Conservation (phyloP, 495 filamentous ascomycete species). For the Aspergillus heteromorphus region DNA sequence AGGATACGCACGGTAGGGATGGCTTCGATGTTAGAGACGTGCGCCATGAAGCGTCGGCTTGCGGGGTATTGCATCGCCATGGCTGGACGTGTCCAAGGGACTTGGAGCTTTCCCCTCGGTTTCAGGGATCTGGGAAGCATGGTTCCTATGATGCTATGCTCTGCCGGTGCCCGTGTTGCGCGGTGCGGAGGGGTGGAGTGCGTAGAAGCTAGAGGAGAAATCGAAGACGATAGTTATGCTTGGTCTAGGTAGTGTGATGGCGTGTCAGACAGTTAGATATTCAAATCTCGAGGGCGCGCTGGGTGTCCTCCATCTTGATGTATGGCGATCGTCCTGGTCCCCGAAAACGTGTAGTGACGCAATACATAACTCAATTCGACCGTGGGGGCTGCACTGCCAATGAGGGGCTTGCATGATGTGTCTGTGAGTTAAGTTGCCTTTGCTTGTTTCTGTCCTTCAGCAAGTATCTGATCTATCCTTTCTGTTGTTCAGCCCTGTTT, state of each 20-base stretch:
- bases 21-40: constrained; percentile 2
- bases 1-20: constrained; percentile 1
- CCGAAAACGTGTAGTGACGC: not conserved
- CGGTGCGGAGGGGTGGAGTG: not conserved
- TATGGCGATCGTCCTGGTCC: not conserved
- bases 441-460: not conserved
- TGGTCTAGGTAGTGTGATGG: not conserved
- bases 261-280: not conserved
- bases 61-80: not conserved
- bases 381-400: not conserved
- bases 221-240: not conserved
- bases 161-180: too few species aligned
- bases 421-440: not conserved
- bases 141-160: not conserved
- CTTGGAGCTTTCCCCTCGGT: not conserved
- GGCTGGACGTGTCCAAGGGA: constrained; percentile 3
- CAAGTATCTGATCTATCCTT: too few species aligned
- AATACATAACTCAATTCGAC: not conserved
- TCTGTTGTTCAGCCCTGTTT: not conserved
- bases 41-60: constrained; percentile 2
- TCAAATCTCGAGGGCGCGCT: too few species aligned
- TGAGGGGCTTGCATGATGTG: not conserved
- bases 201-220: not conserved
- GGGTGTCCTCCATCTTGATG: not conserved
- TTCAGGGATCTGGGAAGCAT: constrained; percentile 10